phyloP scores from a whole-genome alignment of 2,329 filamentous ascomycete species.

The Neurospora crassa region DNA sequence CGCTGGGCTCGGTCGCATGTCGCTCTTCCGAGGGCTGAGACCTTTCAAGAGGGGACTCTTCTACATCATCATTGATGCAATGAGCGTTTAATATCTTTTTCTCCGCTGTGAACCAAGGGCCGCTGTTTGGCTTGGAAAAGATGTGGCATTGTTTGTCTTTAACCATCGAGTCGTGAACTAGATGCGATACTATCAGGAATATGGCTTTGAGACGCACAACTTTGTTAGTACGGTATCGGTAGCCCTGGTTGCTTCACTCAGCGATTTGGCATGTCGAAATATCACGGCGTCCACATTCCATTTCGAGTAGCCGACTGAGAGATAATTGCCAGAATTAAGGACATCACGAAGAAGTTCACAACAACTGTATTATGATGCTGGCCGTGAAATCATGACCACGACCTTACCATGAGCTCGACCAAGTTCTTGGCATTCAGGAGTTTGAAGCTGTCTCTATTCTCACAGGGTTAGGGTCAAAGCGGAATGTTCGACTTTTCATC shows the following conservation, averaged over 20 bases:
- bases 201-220: accelerated
- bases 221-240: neutral
- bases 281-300: too few species aligned
- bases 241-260: too few species aligned
- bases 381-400: too few species aligned
- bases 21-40: neutral
- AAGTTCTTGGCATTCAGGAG: neutral
- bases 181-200: neutral
- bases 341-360: too few species aligned
- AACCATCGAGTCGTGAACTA: neutral
- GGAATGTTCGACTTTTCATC: neutral
- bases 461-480: neutral
- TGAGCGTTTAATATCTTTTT: neutral
- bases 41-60: neutral
- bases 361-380: too few species aligned
- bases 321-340: too few species aligned
- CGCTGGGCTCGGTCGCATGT: neutral
- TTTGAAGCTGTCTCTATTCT: neutral
- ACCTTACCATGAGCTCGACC: neutral
- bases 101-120: neutral
- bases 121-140: neutral
- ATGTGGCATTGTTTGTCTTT: neutral
- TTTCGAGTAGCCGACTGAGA: too few species aligned
- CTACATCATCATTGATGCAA: neutral
- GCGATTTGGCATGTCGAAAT: too few species aligned